Conservation (phyloP, 768 basidiomycete species). For the Pleurotus tuber-regium region DNA sequence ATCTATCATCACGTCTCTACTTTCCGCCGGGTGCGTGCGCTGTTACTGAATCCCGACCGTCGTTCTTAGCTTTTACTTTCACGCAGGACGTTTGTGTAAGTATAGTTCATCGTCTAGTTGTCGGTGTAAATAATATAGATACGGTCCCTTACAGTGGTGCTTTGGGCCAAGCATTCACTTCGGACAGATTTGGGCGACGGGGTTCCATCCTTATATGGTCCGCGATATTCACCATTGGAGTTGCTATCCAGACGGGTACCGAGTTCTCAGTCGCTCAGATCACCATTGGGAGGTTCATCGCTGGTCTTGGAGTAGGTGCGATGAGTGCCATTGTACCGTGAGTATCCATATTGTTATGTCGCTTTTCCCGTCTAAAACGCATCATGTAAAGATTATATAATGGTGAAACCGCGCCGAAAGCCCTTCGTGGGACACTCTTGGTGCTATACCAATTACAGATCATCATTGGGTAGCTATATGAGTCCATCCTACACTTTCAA, state of each 20-base stretch:
- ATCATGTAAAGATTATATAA: slow-evolving; percentile 56
- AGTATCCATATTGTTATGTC: slow-evolving; percentile 15
- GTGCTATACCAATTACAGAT: slow-evolving; percentile 80
- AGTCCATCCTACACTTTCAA: neutral
- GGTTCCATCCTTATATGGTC: slow-evolving; percentile 79
- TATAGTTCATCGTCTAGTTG: too few species aligned
- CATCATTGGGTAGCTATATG: slow-evolving; percentile 53
- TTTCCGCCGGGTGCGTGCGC: slow-evolving; percentile 63
- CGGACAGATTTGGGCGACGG: slow-evolving; percentile 68
- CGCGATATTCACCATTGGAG: slow-evolving; percentile 66
- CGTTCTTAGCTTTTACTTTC: neutral
- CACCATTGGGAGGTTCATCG: slow-evolving; percentile 69
- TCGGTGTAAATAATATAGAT: too few species aligned
- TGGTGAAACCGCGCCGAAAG: slow-evolving; percentile 76
- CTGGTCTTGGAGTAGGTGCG: slow-evolving; percentile 35
- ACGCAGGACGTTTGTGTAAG: slow-evolving; percentile 51
- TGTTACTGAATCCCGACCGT: neutral
- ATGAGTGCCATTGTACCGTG: slow-evolving; percentile 48
- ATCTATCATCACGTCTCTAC: slow-evolving; percentile 74
- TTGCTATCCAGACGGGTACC: slow-evolving; percentile 69
- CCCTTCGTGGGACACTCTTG: slow-evolving; percentile 65
- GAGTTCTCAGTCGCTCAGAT: slow-evolving; percentile 59
- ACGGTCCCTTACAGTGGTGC: slow-evolving; percentile 59
- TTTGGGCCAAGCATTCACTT: slow-evolving; percentile 68
- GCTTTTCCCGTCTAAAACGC: slow-evolving; percentile 14